Conservation (phyloP, 371 early-diverging fungal genomes). For the Zopfochytrium polystomum region DNA sequence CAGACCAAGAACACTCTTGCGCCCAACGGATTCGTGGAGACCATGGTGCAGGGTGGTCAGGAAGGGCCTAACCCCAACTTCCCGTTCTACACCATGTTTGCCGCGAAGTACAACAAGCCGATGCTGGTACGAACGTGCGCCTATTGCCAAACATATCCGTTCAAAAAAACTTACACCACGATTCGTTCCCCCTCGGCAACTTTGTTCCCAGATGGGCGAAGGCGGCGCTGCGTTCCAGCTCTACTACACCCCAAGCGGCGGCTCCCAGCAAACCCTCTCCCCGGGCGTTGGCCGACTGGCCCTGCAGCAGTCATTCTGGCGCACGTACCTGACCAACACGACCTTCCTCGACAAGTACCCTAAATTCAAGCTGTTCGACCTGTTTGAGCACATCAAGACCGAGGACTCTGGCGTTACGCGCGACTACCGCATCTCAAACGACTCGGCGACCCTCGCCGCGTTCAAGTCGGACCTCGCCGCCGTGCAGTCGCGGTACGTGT, state of each 20-base stretch:
- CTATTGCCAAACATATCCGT: too few species aligned
- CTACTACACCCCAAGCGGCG: constrained; percentile 2
- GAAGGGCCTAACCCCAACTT: constrained; percentile 3
- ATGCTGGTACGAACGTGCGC: constrained; percentile 24
- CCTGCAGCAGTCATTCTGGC: constrained; percentile 33
- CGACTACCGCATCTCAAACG: constrained; percentile 28
- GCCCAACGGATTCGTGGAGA: constrained; percentile 8
- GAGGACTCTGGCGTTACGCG: constrained; percentile 24
- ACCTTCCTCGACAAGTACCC: constrained; percentile 27
- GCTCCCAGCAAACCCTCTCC: constrained; percentile 1
- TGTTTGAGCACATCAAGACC: constrained; percentile 35
- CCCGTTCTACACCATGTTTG: constrained; percentile 30
- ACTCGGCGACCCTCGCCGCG: constrained; percentile 19
- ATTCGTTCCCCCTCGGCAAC: too few species aligned
- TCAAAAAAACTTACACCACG: too few species aligned
- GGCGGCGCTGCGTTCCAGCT: constrained; percentile 36
- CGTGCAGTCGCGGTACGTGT: not conserved
- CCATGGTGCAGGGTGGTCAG: constrained; percentile 19
- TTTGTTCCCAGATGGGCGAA: constrained; percentile 25
- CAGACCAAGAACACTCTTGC: constrained; percentile 10
- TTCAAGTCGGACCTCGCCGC: constrained; percentile 16
- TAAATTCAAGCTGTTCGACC: constrained; percentile 28
- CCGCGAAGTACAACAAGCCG: constrained; percentile 25
- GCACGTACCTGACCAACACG: constrained; percentile 28
- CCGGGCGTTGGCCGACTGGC: constrained; percentile 29